Evolutionary conservation across 306 rosid species (phyloP).

Genomic region (Glycine latifolia): DNA sequence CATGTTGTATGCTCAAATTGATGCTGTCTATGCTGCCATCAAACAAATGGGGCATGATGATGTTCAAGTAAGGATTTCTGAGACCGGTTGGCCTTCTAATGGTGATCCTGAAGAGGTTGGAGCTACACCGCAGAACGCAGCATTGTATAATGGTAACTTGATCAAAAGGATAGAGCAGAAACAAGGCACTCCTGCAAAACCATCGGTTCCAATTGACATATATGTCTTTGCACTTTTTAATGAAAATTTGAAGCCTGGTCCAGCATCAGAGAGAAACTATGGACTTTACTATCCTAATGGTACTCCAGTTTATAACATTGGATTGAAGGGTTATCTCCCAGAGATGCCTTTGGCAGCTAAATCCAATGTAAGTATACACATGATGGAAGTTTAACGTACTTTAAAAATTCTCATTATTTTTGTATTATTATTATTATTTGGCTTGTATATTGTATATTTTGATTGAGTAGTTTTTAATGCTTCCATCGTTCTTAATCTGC

Average conservation of each 20-base stretch:
- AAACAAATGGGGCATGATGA: constrained; percentile 68
- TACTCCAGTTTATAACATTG: constrained; percentile 73
- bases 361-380: constrained; percentile 52
- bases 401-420: neutral
- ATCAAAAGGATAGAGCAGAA: constrained; percentile 59
- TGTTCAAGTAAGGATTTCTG: constrained; percentile 75
- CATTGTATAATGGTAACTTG: constrained; percentile 73
- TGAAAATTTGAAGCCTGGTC: constrained; percentile 82
- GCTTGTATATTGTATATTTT: constrained; percentile 1
- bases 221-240: constrained; percentile 86
- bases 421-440: neutral
- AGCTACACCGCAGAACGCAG: constrained; percentile 77
- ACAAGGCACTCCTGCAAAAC: constrained; percentile 83
- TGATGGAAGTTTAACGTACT: neutral
- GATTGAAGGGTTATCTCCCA: constrained; percentile 68
- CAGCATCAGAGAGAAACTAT: constrained; percentile 84
- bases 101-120: constrained; percentile 79
- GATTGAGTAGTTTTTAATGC: neutral
- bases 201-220: constrained; percentile 75
- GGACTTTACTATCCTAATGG: constrained; percentile 91
- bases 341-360: constrained; percentile 54
- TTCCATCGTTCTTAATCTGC: constrained; percentile 41
- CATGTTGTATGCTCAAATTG: constrained; percentile 91
- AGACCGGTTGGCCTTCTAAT: constrained; percentile 94
- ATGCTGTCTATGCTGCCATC: constrained; percentile 84